Conservation (phyloP, 2,329 filamentous ascomycete genomes). For the Myriosclerotinia duriaeana region DNA sequence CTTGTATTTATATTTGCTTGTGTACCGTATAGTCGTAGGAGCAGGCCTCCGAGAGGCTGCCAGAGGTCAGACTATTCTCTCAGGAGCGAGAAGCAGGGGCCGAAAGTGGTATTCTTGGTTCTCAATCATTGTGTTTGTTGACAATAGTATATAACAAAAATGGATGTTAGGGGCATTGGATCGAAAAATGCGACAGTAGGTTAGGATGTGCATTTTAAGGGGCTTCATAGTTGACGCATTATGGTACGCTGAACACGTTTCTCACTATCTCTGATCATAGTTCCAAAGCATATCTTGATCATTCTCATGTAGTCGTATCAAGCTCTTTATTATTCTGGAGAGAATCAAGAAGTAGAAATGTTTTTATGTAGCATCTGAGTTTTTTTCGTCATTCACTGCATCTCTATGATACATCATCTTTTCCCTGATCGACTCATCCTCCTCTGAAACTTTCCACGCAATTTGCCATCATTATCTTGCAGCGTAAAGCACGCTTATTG, state of each 20-base stretch:
- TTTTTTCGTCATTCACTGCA: neutral
- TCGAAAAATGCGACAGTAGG: too few relatives aligned
- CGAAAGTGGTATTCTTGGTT: too few relatives aligned
- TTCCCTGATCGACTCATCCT: too few relatives aligned
- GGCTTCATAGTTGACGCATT: neutral
- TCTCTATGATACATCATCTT: too few relatives aligned
- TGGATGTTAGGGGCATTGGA: too few relatives aligned
- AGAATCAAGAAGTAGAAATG: neutral
- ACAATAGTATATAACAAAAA: neutral
- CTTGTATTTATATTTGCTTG: neutral
- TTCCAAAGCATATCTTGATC: neutral
- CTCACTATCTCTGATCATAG: neutral
- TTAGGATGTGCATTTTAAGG: too few relatives aligned
- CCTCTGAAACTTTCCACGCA: neutral
- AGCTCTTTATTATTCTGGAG: neutral
- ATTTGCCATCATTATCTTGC: too few relatives aligned
- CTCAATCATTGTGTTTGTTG: neutral
- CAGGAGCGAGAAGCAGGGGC: too few relatives aligned
- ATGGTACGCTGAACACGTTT: neutral
- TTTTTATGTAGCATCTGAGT: neutral
- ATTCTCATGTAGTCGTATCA: neutral
- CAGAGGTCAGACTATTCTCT: too few relatives aligned
- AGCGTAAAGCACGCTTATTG: too few relatives aligned
- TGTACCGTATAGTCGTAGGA: neutral
- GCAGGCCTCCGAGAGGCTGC: too few relatives aligned